Evolutionary conservation across 23 red algal species (phyloP), one percentile per base, ranked within the genome.

Genomic region (Gracilaria domingensis): DNA sequence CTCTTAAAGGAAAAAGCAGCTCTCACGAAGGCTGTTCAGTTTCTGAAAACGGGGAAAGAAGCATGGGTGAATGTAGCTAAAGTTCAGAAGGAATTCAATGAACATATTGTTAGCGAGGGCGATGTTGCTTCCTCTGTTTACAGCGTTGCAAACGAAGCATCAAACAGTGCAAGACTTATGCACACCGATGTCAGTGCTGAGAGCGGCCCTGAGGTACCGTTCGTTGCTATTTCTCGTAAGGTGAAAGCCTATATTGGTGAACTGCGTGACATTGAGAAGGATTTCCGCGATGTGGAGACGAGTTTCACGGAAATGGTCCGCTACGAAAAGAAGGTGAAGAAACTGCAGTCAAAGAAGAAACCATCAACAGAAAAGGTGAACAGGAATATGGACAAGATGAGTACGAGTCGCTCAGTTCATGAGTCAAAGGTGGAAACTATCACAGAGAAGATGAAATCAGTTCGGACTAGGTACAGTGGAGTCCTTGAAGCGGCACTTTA

Each of bases 261-360:
- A 60, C 18, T 89, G 28, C 20, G 75, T 23, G 67, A 58, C 21
- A 71, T 89, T 14, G 60, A 89, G 38, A 79, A 89, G 55, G 70
- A 79, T 37, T 89, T 74, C 74, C 14, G 5, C 26, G 55, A 57
- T 30, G 85, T 89, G 16, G 85, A 89, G 38, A 79, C 54, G 11
- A 74, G 62, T 28, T 89, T 56, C 42, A 89, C 70, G n/a, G 85
- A 89, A n/a, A 58, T 66, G 39, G 28, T 77, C 34, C 67, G 85
- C 44, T 89, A 89, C n/a, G 67, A 89, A 33, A 42, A 67, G 60
- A 89, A 89, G 47, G 85, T 89, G 5, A 66, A 89, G 12, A 89
- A 80, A 53, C 48, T 89, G 30, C 55, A 75, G 18, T 74, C 67
- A 6, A 89, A 89, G 74, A 60, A 72, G 44, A 47, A 71, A 4